Evolutionary conservation across 2,329 filamentous ascomycete species (phyloP), one percentile per base, ranked within the genome.

Genomic region (Thielaviopsis populi): DNA sequence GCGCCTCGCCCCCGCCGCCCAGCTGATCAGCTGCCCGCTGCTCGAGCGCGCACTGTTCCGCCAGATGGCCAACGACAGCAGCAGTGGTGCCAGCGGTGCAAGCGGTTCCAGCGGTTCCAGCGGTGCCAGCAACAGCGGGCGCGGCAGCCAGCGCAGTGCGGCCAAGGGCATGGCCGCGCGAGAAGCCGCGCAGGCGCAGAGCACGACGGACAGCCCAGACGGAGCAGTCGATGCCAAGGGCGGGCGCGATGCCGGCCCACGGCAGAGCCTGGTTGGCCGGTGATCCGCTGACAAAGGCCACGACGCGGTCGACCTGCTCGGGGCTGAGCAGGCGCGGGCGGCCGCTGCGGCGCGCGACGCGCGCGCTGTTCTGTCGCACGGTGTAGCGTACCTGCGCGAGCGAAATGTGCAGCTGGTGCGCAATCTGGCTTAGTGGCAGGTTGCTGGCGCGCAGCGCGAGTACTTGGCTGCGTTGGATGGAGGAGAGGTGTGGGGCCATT

Each of bases 401-500:
- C 30, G 64, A 65, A 22, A 65, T 63, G 50, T 58, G 61, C 7
- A 65, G 43, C 30, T 65, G 41, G 1, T 61, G 62, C 42, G 64
- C 64, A 33, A 65, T 65, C 53, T 65, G 62, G 33, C 60, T 63
- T 17, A 63, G 64, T 6, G 64, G 61, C 27, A 65, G 61, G 50
- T 65, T 65, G 61, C 60, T 59, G 43, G 64, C 64, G 61, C 64
- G 64, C 40, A 65, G 46, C 3, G 64, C 43, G 33, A 65, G 64
- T 17, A 65, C 61, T 56, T 65, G 64, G 54, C 60, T 61, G 56
- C 64, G 61, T 63, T 65, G 64, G 24, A 65, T 54, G 37, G 64
- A 65, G 61, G 64, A 65, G 17, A 65, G 64, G 30, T 65, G 64
- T 2, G 64, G 64, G 17, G 64, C 64, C 64, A 65, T 65, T 50